A percentile compares a stretch with the other conserved stretches of the same genome.
Evolutionary conservation across 2,329 filamentous ascomycete genomes (phyloP).

Genomic region (Bretziella fagacearum): DNA sequence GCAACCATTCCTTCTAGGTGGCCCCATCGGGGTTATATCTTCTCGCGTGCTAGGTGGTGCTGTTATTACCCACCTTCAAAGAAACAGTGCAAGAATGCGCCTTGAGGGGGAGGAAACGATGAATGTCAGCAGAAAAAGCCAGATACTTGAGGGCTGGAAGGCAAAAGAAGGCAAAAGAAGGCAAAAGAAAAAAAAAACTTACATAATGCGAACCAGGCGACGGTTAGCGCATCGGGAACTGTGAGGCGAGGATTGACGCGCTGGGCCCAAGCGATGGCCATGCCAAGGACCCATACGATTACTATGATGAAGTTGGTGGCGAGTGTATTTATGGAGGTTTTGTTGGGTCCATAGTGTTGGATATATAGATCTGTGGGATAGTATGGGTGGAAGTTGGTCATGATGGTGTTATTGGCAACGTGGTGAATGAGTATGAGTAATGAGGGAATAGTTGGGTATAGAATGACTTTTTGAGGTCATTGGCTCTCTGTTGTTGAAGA

Average conservation of each 20-base stretch:
- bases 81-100: slow-evolving; percentile 55
- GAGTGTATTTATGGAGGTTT: slow-evolving; percentile 26
- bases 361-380: slow-evolving; percentile 50
- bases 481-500: too few relatives aligned
- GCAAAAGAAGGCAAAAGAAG: too few relatives aligned
- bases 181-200: background rate
- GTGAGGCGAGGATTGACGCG: background rate
- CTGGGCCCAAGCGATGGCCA: background rate
- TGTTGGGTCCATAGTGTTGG: slow-evolving; percentile 48
- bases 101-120: slow-evolving; percentile 21
- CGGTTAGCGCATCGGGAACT: background rate
- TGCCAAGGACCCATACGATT: slow-evolving; percentile 3
- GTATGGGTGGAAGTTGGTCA: slow-evolving; percentile 42
- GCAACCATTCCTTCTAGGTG: too few relatives aligned
- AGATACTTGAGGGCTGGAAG: background rate
- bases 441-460: too few relatives aligned
- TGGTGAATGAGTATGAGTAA: too few relatives aligned
- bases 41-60: background rate
- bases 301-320: background rate
- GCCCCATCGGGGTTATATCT: background rate
- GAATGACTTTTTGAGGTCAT: too few relatives aligned
- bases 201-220: slow-evolving; percentile 13
- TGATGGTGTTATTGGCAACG: background rate
- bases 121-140: background rate
- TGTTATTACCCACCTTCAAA: slow-evolving; percentile 48